phyloP scores from a whole-genome alignment of 805 yeast genomes.

The Yamadazyma ubonensis region DNA sequence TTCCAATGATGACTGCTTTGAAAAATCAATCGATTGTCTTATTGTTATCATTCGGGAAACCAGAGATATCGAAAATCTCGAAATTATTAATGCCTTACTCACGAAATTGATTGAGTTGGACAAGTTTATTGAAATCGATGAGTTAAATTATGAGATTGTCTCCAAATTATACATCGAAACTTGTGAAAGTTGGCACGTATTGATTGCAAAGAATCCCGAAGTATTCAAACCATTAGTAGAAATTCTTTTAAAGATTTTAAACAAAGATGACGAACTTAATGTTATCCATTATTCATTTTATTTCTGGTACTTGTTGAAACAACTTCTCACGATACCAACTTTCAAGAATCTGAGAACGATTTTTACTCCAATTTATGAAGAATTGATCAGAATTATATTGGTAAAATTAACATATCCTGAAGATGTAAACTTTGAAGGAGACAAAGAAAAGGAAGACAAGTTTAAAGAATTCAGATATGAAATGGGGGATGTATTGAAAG shows the following conservation, averaged over 20 bases:
- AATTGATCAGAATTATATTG: slow-evolving; percentile 60
- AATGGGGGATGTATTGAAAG: slow-evolving; percentile 96
- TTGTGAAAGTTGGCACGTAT: slow-evolving; percentile 92
- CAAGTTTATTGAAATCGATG: slow-evolving; percentile 53
- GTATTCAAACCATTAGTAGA: slow-evolving; percentile 69
- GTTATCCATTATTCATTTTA: slow-evolving; percentile 86
- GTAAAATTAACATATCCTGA: slow-evolving; percentile 74
- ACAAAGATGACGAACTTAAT: slow-evolving; percentile 80
- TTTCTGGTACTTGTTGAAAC: slow-evolving; percentile 86
- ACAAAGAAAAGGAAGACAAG: slow-evolving; percentile 83
- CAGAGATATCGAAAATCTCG: slow-evolving; percentile 64
- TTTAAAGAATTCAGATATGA: slow-evolving; percentile 93
- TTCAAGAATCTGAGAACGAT: slow-evolving; percentile 51
- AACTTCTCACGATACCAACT: slow-evolving; percentile 59
- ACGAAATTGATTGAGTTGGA: slow-evolving; percentile 65
- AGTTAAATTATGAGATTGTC: slow-evolving; percentile 66
- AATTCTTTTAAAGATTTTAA: slow-evolving; percentile 66
- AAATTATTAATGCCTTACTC: slow-evolving; percentile 63
- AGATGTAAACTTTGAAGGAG: slow-evolving; percentile 50
- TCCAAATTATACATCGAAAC: slow-evolving; percentile 85
- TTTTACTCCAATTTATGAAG: slow-evolving; percentile 54
- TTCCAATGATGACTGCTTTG: slow-evolving; percentile 71
- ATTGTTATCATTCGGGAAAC: slow-evolving; percentile 80
- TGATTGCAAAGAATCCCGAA: slow-evolving; percentile 71
- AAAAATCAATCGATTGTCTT: slow-evolving; percentile 84